A percentile compares a stretch with the other conserved stretches of the same genome.
phyloP scores from a whole-genome alignment of 306 rosid genomes.

The Prunus mira region DNA sequence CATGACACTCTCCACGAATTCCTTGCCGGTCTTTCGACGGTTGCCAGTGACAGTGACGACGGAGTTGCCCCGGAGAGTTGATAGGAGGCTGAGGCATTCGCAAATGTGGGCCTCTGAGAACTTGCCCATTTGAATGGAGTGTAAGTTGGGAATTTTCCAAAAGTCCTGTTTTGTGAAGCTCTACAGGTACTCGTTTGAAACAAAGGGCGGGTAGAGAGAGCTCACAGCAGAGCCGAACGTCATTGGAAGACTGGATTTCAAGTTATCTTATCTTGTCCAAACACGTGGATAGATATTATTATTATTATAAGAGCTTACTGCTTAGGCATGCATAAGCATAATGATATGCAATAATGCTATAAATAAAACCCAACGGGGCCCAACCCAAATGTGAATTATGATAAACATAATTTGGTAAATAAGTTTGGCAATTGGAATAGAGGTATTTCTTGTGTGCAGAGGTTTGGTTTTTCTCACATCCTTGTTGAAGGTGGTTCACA shows the following conservation, averaged over 20 bases:
- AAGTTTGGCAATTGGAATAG: no score
- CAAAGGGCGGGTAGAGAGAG: neutral
- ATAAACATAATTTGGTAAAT: no score
- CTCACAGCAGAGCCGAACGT: neutral
- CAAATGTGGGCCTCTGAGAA: slow-evolving; percentile 62
- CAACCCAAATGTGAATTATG: no score
- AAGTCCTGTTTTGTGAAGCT: neutral
- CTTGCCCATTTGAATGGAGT: slow-evolving; percentile 31
- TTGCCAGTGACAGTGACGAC: slow-evolving; percentile 44
- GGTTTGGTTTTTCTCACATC: no score
- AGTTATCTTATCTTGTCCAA: neutral
- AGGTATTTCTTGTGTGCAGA: no score
- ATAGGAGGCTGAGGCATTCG: slow-evolving; percentile 60
- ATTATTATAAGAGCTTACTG: no score
- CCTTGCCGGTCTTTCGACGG: slow-evolving; percentile 46
- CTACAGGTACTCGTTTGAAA: neutral
- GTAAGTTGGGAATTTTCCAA: neutral
- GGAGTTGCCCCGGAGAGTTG: slow-evolving; percentile 32
- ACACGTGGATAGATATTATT: neutral
- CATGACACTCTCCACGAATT: slow-evolving; percentile 54
- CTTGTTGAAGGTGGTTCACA: no score
- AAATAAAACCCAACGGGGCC: no score
- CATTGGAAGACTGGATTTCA: neutral
- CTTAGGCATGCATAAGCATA: no score
- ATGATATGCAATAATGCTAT: no score